Conservation (phyloP, 257 asterid genomes). For the Coffea eugenioides region DNA sequence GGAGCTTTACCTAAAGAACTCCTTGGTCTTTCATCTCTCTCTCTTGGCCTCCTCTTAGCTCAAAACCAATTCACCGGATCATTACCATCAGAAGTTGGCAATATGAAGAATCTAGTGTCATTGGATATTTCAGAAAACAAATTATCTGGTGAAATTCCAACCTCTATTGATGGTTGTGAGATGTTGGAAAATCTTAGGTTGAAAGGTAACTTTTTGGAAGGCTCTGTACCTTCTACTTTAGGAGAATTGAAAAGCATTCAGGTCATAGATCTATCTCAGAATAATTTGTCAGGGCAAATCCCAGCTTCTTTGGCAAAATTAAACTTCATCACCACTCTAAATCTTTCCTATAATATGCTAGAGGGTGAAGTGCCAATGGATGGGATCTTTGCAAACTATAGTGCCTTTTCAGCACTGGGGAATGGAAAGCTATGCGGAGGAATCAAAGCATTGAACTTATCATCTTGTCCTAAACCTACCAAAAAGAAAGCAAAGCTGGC, state of each 20-base stretch:
- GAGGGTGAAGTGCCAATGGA: constrained; percentile 34
- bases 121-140: constrained; percentile 27
- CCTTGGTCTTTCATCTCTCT: constrained; percentile 24
- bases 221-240: constrained; percentile 27
- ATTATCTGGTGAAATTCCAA: constrained; percentile 33
- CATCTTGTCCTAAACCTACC: constrained; percentile 3
- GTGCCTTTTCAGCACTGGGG: constrained; percentile 20
- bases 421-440: constrained; percentile 33
- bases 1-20: constrained; percentile 16
- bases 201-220: constrained; percentile 26
- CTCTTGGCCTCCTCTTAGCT: constrained; percentile 3
- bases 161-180: constrained; percentile 24
- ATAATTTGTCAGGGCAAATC: constrained; percentile 30
- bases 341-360: constrained; percentile 32
- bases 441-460: constrained; percentile 11
- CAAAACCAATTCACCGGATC: constrained; percentile 28
- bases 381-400: constrained; percentile 26
- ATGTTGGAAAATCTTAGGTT: constrained; percentile 17
- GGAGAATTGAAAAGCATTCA: constrained; percentile 21
- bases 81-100: constrained; percentile 30
- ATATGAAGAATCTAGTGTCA: constrained; percentile 9
- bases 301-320: constrained; percentile 25
- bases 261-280: constrained; percentile 29
- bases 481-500: constrained; percentile 13
- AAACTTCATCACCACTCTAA: constrained; percentile 17